Base-by-base conservation (phyloP, 208 protist species). In the Naegleria gruberi region DNA sequence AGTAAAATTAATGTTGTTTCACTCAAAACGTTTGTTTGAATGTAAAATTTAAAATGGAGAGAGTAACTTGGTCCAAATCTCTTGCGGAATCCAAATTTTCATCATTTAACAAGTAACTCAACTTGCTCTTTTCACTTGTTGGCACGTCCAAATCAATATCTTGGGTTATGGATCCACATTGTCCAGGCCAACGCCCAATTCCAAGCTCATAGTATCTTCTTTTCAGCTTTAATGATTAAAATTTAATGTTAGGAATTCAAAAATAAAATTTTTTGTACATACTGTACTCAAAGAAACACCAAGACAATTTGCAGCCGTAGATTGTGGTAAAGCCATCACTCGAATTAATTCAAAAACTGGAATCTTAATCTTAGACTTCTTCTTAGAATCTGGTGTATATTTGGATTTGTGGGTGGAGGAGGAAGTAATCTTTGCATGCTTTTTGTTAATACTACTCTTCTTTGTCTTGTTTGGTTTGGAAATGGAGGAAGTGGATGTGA, bases 171-270 rank as follows among this genome's bases (percentile, higher is more conserved):
- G 15, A 30, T 10, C 19, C 51, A 65, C 15, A 30, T 65, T 65
- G 51, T 30, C 51, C n/a, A 44, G 77, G 77, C 77, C 77, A 83
- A n/a, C 77, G 0, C 1, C 40, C 40, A 17, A 83, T 83, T 83
- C 77, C 77, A n/a, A 83, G 26, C 26, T 83, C 77, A 43, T 83
- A 83, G 19, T 37, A 83, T 44, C 77, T 40, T 83, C 77, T 83
- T 44, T 83, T 83, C 10, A 65, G 30, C 51, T 65, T 3, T 55
- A 15, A 55, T 55, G 15, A 55, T 55, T 55, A 5, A 55, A 55
- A 55, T 55, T 5, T 55, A 19, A 55, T 55, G 15, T 5, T 55
- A 15, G 46, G 15, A 55, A 19, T 15, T 55, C 46, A 19, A 55
- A 5, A 55, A 19, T 55, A 55, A 15, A 15, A 19, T 15, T 19